Base-by-base conservation (phyloP, 2,329 filamentous ascomycete genomes). In the Monosporascus sp. region DNA sequence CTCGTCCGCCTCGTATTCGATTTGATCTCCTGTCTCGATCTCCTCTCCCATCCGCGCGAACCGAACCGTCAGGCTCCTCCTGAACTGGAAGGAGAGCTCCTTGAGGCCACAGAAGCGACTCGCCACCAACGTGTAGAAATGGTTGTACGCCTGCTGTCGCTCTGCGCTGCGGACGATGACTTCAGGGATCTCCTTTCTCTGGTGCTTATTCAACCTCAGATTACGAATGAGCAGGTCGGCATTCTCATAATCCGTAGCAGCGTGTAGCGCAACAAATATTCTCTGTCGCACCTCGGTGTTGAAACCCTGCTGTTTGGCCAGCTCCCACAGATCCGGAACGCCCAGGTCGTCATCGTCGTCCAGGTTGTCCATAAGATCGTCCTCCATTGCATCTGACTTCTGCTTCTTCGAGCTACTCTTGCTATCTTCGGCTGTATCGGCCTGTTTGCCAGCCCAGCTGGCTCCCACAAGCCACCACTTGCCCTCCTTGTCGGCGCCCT, bases 401-500 rank as follows among this genome's bases (percentile, higher is more conserved):
- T 20, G 55, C 24, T 41, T 52, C 41, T 41, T 62, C 19, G 19
- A 16, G 7, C 43, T 27, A 19, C 20, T 7, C 22, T 31, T 46
- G 43, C 43, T 16, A 11, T 58, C 62, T 41, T 75, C 77, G 6
- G 40, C 43, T 20, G 56, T 50, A 17, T 59, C 54, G 45, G 62
- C 52, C 45, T 61, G 50, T 35, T 58, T 61, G 5, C 80, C 81
- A 4, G 79, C 75, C 83, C 93, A 97, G 70, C 91, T 96, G n/a
- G 94, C 93, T 50, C 94, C 94, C 5, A 97, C 89, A 20, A 97
- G 82, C 94, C 94, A 99, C 94, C 94, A 99, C 74, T 96, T 97
- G 1, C 94, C 94, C 66, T 87, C 89, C 67, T 88, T 93, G 41
- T 93, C 88, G 0, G 87, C 87, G 57, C 92, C 84, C 58, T 85